phyloP scores from a whole-genome alignment of 495 filamentous ascomycete genomes.

The Aspergillus ostianus region DNA sequence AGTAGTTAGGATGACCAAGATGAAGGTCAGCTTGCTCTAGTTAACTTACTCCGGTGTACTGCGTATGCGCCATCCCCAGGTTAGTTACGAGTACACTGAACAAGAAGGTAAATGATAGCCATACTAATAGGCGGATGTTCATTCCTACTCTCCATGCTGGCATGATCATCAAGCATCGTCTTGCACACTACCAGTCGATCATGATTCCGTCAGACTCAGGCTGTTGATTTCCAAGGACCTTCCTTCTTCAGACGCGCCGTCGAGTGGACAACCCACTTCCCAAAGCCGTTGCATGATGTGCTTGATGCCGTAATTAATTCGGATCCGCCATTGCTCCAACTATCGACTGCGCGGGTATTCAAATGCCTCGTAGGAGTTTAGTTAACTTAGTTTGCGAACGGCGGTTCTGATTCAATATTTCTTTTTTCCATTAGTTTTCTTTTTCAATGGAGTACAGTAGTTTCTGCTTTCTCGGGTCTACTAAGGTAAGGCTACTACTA shows the following conservation, averaged over 20 bases:
- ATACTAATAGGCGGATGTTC: background rate
- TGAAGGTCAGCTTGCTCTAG: too few relatives aligned
- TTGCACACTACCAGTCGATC: conserved; percentile 9
- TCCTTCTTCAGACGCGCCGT: conserved; percentile 9
- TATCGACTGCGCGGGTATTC: background rate
- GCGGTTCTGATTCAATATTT: too few relatives aligned
- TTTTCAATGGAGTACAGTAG: too few relatives aligned
- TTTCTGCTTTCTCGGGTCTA: too few relatives aligned
- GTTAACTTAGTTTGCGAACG: background rate
- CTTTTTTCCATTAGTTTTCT: too few relatives aligned
- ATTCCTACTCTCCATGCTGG: background rate
- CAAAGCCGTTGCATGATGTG: conserved; percentile 20
- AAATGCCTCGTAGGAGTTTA: conserved; percentile 1
- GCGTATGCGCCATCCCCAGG: too few relatives aligned
- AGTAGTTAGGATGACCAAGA: too few relatives aligned
- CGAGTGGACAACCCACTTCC: conserved; percentile 7
- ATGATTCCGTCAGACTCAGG: conserved; percentile 4
- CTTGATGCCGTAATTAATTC: conserved; percentile 12
- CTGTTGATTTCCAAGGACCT: conserved; percentile 4
- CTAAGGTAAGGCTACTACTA: too few relatives aligned
- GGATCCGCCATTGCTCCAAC: conserved; percentile 9
- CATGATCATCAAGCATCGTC: background rate
- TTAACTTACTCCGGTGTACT: too few relatives aligned
- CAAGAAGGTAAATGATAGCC: background rate
- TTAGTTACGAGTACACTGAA: too few relatives aligned